Percentiles rank a stretch among this genome's conserved stretches.
These are phyloP conservation scores for Xanthoparmelia taractica DNA, from an alignment of 495 filamentous ascomycete species.

Conservation along the genomic window DNA sequence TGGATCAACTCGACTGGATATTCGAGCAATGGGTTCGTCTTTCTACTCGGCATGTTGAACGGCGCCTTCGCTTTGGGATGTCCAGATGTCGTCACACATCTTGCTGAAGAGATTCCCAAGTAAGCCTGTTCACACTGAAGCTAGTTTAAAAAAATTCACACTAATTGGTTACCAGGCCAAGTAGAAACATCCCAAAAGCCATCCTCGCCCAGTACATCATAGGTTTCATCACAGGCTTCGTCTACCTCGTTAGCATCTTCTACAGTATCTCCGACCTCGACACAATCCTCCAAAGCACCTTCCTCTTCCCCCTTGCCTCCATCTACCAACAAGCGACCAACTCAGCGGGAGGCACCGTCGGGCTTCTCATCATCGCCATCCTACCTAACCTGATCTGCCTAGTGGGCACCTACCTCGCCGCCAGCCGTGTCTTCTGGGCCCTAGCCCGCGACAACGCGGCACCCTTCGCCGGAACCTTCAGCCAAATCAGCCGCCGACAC, in stretches of 20 bases:
- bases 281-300: slow-evolving; percentile 46
- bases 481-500: slow-evolving; percentile 28
- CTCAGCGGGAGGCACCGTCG: slow-evolving; percentile 48
- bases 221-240: slow-evolving; percentile 55
- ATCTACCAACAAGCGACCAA: slow-evolving; percentile 70
- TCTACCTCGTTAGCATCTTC: slow-evolving; percentile 61
- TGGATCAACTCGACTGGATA: slow-evolving; percentile 60
- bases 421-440: slow-evolving; percentile 68
- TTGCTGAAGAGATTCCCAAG: slow-evolving; percentile 65
- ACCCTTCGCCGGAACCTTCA: slow-evolving; percentile 34
- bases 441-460: slow-evolving; percentile 60
- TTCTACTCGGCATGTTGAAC: slow-evolving; percentile 66
- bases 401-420: slow-evolving; percentile 59
- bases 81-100: slow-evolving; percentile 61
- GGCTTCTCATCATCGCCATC: slow-evolving; percentile 59
- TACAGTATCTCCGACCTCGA: slow-evolving; percentile 62
- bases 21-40: slow-evolving; percentile 57
- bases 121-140: neutral
- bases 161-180: slow-evolving; percentile 32
- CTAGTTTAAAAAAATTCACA: no score
- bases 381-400: slow-evolving; percentile 50
- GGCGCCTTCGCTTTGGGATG: slow-evolving; percentile 72
- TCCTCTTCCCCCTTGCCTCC: slow-evolving; percentile 59
- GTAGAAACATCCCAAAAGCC: slow-evolving; percentile 53
- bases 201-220: slow-evolving; percentile 36